Evolutionary conservation across 768 basidiomycete species (phyloP).

Genomic region (Mycena kentingensis): DNA sequence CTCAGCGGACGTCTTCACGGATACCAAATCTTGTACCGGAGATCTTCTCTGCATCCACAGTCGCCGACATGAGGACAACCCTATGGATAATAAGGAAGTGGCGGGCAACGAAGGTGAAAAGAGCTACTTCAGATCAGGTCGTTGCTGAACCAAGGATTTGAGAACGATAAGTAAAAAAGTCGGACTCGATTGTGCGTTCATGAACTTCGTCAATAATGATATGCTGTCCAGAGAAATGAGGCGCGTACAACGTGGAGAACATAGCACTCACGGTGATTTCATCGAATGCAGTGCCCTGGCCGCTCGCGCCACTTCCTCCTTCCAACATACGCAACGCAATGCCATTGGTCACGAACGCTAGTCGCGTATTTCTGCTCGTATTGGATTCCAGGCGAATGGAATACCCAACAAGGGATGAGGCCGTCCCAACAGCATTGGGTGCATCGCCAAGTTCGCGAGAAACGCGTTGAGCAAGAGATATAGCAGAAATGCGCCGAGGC

Average conservation of each 20-base stretch:
- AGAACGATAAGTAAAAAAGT: constrained; percentile 95
- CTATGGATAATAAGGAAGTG: constrained; percentile 38
- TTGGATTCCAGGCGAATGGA: constrained; percentile 92
- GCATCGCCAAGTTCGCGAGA: constrained; percentile 90
- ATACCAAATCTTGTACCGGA: constrained; percentile 35
- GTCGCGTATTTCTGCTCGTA: constrained; percentile 72
- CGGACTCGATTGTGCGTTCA: constrained; percentile 95
- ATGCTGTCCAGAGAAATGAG: constrained; percentile 51
- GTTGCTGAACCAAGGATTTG: constrained; percentile 73
- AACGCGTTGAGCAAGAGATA: constrained; percentile 93
- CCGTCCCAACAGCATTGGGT: constrained; percentile 73
- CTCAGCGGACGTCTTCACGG: constrained; percentile 18
- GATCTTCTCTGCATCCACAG: constrained; percentile 88
- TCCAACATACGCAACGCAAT: constrained; percentile 98
- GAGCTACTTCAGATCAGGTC: constrained; percentile 80
- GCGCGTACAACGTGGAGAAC: constrained; percentile 1
- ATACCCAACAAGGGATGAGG: constrained; percentile 85
- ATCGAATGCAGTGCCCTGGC: constrained; percentile 81
- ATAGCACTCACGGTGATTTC: constrained; percentile 78
- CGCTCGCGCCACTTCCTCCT: constrained; percentile 67
- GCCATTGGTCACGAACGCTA: constrained; percentile 90
- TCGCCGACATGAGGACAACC: constrained; percentile 96
- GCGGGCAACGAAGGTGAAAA: neutral
- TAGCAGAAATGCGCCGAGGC: constrained; percentile 92
- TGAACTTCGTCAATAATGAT: constrained; percentile 98